Evolutionary conservation across 2,329 filamentous ascomycete genomes (phyloP).

Genomic region (Ascomycota sp.): DNA sequence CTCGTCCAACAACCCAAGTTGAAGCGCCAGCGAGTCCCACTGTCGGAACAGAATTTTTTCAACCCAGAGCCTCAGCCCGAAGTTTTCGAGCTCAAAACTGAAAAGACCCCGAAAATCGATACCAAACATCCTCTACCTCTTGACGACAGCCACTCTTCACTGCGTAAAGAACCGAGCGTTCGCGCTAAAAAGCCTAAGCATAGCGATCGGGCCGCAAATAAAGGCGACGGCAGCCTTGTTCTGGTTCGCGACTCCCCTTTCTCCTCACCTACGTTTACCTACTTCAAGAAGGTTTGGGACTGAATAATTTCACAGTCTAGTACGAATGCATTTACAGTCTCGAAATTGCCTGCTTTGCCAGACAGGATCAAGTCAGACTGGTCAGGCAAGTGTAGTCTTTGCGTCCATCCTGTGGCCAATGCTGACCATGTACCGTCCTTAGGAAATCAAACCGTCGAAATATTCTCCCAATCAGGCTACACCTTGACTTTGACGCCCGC

Average conservation of each 20-base stretch:
- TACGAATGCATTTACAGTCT: constrained; percentile 68
- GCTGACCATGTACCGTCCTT: neutral
- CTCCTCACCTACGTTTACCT: neutral
- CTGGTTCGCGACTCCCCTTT: constrained; percentile 26
- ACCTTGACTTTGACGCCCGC: constrained; percentile 64
- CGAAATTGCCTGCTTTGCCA: constrained; percentile 66
- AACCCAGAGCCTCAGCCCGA: constrained; percentile 30
- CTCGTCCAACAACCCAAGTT: constrained; percentile 37
- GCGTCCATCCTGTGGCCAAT: neutral
- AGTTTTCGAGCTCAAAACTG: constrained; percentile 33
- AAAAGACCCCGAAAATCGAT: constrained; percentile 23
- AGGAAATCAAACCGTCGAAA: constrained; percentile 45
- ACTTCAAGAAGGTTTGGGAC: too few species aligned
- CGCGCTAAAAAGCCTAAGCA: constrained; percentile 41
- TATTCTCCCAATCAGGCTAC: constrained; percentile 47
- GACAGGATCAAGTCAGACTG: constrained; percentile 50
- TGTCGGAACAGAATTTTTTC: constrained; percentile 35
- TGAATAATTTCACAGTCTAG: constrained; percentile 42
- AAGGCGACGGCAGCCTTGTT: constrained; percentile 46
- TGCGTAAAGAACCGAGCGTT: constrained; percentile 34
- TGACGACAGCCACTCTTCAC: constrained; percentile 18
- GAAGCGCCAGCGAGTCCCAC: constrained; percentile 38
- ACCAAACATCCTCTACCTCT: constrained; percentile 22
- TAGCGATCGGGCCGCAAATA: constrained; percentile 37
- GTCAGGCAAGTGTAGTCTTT: constrained; percentile 32